phyloP scores from a whole-genome alignment of 768 basidiomycete species.

The Suillus decipiens region DNA sequence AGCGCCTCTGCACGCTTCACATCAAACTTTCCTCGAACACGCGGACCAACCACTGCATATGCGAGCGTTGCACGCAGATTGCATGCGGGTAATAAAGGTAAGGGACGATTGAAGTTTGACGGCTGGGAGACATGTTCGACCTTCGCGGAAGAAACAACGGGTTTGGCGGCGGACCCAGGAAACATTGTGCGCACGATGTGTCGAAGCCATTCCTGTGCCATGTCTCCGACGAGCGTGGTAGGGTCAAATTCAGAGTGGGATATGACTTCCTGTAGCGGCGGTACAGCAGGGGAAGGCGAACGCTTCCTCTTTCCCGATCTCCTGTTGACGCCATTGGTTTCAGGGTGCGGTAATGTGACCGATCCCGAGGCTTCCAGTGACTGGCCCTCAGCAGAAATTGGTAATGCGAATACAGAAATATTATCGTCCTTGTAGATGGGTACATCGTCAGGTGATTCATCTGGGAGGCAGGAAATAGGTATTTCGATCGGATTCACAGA shows the following conservation, averaged over 20 bases:
- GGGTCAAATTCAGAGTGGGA: background rate
- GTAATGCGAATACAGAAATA: constrained; percentile 62
- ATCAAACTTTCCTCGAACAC: background rate
- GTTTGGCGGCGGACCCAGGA: constrained; percentile 3
- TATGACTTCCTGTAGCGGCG: constrained; percentile 26
- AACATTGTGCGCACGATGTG: constrained; percentile 1
- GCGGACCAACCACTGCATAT: background rate
- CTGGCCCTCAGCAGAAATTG: constrained; percentile 33
- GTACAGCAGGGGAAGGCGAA: constrained; percentile 32
- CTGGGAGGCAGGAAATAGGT: constrained; percentile 26
- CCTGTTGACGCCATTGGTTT: constrained; percentile 8
- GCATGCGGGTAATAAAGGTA: background rate
- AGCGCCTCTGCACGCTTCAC: constrained; percentile 36
- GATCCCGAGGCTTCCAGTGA: background rate
- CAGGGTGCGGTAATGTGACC: background rate
- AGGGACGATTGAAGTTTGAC: background rate
- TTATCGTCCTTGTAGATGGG: constrained; percentile 65
- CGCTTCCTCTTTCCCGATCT: constrained; percentile 45
- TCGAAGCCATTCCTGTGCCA: background rate
- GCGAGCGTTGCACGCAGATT: background rate
- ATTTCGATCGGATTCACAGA: constrained; percentile 48
- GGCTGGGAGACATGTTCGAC: background rate
- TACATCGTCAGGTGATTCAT: constrained; percentile 28
- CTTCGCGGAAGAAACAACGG: background rate
- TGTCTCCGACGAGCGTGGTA: background rate